Evolutionary conservation across 2,329 filamentous ascomycete species (phyloP).

Genomic region (Cryphonectria nitschkei): DNA sequence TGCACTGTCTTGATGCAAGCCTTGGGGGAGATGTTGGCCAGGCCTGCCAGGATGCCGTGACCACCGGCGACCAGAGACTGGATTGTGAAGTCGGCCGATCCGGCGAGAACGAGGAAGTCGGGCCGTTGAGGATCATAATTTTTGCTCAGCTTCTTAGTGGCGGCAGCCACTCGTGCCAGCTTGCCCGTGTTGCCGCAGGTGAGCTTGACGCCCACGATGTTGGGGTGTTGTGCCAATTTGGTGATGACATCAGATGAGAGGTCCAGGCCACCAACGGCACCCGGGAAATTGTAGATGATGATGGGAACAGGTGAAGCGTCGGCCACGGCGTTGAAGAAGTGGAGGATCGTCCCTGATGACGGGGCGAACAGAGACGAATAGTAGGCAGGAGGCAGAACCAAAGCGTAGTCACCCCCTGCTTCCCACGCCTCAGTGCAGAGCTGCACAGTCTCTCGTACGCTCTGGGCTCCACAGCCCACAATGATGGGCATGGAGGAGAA

Average conservation of each 20-base stretch:
- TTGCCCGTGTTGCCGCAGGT: conserved; percentile 74
- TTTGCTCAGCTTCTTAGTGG: conserved; percentile 50
- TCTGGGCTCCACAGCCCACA: conserved; percentile 75
- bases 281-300: conserved; percentile 72
- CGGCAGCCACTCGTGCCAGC: conserved; percentile 64
- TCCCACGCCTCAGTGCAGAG: conserved; percentile 70
- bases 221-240: conserved; percentile 61
- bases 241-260: conserved; percentile 66
- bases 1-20: conserved; percentile 65
- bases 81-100: conserved; percentile 73
- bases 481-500: conserved; percentile 71
- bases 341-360: conserved; percentile 61
- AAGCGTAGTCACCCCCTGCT: conserved; percentile 73
- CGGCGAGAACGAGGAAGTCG: conserved; percentile 71
- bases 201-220: conserved; percentile 71
- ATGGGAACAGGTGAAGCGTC: conserved; percentile 66
- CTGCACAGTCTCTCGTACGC: conserved; percentile 72
- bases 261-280: conserved; percentile 65
- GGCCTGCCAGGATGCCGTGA: conserved; percentile 71
- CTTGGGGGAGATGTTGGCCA: conserved; percentile 73
- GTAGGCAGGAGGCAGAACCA: conserved; percentile 78
- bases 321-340: conserved; percentile 70
- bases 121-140: conserved; percentile 41
- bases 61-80: conserved; percentile 71
- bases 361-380: conserved; percentile 70